phyloP scores from a whole-genome alignment of 805 yeast species.

The Spathaspora arborariae region DNA sequence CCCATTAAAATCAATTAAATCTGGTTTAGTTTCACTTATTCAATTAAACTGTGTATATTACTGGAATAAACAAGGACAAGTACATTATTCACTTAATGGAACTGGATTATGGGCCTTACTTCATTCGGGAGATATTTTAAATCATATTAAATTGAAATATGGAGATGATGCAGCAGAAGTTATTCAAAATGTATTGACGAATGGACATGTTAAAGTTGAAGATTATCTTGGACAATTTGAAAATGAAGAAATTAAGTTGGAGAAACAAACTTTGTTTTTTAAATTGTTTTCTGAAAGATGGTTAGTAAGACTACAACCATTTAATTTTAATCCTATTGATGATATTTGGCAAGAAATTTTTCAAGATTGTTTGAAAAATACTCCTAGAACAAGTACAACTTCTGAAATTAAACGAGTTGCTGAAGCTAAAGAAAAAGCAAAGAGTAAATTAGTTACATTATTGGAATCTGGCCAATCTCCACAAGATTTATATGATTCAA shows the following conservation, averaged over 20 bases:
- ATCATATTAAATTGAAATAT: slow-evolving; percentile 44
- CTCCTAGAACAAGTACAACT: slow-evolving; percentile 33
- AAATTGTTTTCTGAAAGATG: slow-evolving; percentile 33
- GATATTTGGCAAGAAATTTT: slow-evolving; percentile 37
- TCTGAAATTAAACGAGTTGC: slow-evolving; percentile 41
- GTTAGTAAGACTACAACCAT: slow-evolving; percentile 28
- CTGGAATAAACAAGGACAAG: slow-evolving; percentile 36
- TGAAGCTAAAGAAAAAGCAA: slow-evolving; percentile 60
- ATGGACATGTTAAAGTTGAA: slow-evolving; percentile 60
- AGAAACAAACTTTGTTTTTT: slow-evolving; percentile 22
- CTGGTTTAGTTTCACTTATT: slow-evolving; percentile 68
- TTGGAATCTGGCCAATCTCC: slow-evolving; percentile 27
- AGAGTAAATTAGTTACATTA: slow-evolving; percentile 29
- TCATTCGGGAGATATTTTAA: slow-evolving; percentile 74
- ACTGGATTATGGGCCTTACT: slow-evolving; percentile 60
- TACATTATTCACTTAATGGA: slow-evolving; percentile 59
- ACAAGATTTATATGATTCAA: slow-evolving; percentile 21
- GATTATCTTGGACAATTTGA: slow-evolving; percentile 37
- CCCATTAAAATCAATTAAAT: slow-evolving; percentile 50
- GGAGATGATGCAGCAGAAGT: slow-evolving; percentile 52
- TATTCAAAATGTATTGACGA: slow-evolving; percentile 62
- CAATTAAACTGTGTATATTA: slow-evolving; percentile 74
- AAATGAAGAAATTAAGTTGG: slow-evolving; percentile 13
- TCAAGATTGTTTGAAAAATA: slow-evolving; percentile 30
- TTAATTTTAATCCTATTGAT: slow-evolving; percentile 31